Evolutionary conservation across 2,329 filamentous ascomycete species (phyloP), one percentile per base, ranked within the genome.

Genomic region (Penicillium thymicola): DNA sequence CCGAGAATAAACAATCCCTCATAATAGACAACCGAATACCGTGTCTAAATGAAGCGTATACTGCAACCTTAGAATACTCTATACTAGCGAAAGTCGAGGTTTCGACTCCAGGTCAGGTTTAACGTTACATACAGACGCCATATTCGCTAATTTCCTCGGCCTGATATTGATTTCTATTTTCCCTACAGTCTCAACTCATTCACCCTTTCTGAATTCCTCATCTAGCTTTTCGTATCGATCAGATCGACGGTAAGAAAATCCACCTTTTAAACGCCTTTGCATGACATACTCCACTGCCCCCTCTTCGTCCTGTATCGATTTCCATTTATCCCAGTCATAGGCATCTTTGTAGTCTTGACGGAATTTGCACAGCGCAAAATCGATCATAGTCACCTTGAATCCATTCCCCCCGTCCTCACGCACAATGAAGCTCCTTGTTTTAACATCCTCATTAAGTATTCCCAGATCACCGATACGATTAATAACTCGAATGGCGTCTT

Each of bases 361-460:
- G n/a, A 38, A 58, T 18, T 49, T 52, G 44, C 47, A 55, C 7
- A 55, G 30, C 11, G 52, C 56, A 36, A 55, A 55, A 38, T 59
- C 56, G 16, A 52, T 52, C 52, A 55, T 59, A 21, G 21, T 23
- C 18, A 49, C 47, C 14, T 59, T 49, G 25, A 34, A 55, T 49
- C 36, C 18, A n/a, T 51, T 55, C 8, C 13, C 34, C 46, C 6
- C 23, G 32, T 25, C 32, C 30, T 36, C 18, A 23, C 18, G 13
- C 25, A 49, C 23, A 28, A 49, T 49, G 11, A 49, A 49, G 34
- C n/a, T 38, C 36, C 36, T 38, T 38, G 36, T 38, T 38, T 38
- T 38, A 18, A 38, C 9, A 38, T 38, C 36, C 36, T 21, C n/a
- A 38, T 18, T 38, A 18, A 38, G 34, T 38, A 38, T 38, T 38